Conservation (phyloP, 2,329 filamentous ascomycete genomes). For the Verticillium albo-atrum region DNA sequence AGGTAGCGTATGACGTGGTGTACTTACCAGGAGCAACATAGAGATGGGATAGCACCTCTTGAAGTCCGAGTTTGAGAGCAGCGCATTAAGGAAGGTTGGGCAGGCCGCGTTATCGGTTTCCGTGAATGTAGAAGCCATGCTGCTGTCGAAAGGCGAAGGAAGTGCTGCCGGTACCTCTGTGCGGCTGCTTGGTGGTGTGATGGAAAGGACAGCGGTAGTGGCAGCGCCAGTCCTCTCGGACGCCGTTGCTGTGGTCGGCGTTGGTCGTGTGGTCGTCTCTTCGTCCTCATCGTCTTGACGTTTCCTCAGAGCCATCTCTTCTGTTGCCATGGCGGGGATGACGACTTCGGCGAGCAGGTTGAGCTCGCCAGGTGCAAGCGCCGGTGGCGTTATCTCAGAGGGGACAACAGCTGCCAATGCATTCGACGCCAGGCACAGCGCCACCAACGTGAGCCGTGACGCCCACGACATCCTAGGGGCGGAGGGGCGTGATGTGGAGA, state of each 20-base stretch:
- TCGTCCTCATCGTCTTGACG: slow-evolving; percentile 18
- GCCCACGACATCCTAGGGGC: not conserved
- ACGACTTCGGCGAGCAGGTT: not conserved
- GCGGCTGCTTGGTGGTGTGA: slow-evolving; percentile 16
- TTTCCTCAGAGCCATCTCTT: slow-evolving; percentile 14
- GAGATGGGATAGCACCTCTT: slow-evolving; percentile 78
- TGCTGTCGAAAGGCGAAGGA: slow-evolving; percentile 65
- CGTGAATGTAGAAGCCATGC: slow-evolving; percentile 58
- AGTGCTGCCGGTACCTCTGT: slow-evolving; percentile 34
- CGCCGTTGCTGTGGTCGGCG: not conserved
- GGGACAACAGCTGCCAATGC: not conserved
- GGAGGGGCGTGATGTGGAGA: not conserved
- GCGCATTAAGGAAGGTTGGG: slow-evolving; percentile 61
- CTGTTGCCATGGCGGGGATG: not conserved
- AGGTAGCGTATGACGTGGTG: too few relatives aligned
- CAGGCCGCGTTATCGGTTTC: slow-evolving; percentile 47
- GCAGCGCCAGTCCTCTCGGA: not conserved
- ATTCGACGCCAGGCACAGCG: not conserved
- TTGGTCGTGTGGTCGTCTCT: slow-evolving; percentile 1
- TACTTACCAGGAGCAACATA: slow-evolving; percentile 70
- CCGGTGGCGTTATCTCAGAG: not conserved
- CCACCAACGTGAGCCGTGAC: not conserved
- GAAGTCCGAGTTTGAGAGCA: slow-evolving; percentile 64
- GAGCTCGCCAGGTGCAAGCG: not conserved
- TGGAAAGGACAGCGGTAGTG: slow-evolving; percentile 4